phyloP scores from a whole-genome alignment of 1,284 basidiomycete genomes.

The Fomitopsis palustris region DNA sequence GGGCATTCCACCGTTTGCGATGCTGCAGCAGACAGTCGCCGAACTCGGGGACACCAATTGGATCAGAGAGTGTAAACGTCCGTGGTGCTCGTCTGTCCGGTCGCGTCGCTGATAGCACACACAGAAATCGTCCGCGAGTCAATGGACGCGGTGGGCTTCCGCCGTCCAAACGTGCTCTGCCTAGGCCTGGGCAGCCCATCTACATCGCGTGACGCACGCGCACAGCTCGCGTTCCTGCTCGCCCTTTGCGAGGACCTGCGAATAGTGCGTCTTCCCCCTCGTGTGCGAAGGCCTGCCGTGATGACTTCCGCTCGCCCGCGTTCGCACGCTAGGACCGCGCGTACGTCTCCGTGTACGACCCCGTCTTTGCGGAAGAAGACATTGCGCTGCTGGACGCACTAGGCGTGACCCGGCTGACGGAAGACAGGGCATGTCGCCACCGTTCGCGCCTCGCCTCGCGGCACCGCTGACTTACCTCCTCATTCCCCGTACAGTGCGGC shows the following conservation, averaged over 20 bases:
- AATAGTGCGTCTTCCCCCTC: conserved; percentile 49
- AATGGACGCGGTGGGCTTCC: conserved; percentile 18
- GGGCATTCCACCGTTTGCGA: conserved; percentile 16
- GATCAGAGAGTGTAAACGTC: conserved; percentile 25
- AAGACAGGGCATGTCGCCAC: conserved; percentile 46
- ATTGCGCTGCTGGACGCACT: conserved; percentile 44
- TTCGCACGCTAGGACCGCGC: conserved; percentile 39
- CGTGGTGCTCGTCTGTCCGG: conserved; percentile 11
- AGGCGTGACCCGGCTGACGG: conserved; percentile 43
- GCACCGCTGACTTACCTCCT: conserved; percentile 7
- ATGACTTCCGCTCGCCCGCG: conserved; percentile 18
- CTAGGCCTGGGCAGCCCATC: conserved; percentile 70
- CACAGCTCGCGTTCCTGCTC: conserved; percentile 64
- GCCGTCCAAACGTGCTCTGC: conserved; percentile 39
- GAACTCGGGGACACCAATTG: conserved; percentile 25
- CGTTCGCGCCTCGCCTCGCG: conserved; percentile 7
- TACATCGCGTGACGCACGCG: conserved; percentile 54
- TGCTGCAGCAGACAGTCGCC: conserved; percentile 21
- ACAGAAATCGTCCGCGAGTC: conserved; percentile 34
- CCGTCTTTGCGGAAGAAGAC: conserved; percentile 64
- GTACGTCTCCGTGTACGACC: conserved; percentile 60
- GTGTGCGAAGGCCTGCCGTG: conserved; percentile 9
- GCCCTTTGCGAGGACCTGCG: conserved; percentile 45
- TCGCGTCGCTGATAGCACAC: conserved; percentile 26
- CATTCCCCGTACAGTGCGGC: conserved; percentile 25